Base-by-base conservation (phyloP, 1,284 basidiomycete species). In the Apiotrichum porosum region DNA sequence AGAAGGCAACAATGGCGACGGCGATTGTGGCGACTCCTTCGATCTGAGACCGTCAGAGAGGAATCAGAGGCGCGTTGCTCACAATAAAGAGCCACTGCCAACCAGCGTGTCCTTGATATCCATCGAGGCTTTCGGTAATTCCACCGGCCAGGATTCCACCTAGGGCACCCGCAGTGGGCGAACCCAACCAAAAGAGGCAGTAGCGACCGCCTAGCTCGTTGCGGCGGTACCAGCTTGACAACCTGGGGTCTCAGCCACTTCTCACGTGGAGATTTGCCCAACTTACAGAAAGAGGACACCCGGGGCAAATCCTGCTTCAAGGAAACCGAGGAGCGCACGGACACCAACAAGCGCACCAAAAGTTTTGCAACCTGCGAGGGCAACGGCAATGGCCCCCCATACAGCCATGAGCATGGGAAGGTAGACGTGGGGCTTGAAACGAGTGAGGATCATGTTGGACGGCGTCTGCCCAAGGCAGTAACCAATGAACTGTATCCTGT, bases 31-130 rank as follows among this genome's bases (percentile, higher is more conserved):
- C 61, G 32, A 74, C 51, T 39, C 50, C 47, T 10, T 61, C 59
- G 14, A 72, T 70, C 21, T 61, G n/a, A 61, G 23, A 26, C 70
- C 70, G 47, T 72, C 70, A 39, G n/a, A n/a, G n/a, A n/a, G n/a
- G n/a, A n/a, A n/a, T n/a, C n/a, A n/a, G n/a, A n/a, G n/a, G n/a
- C n/a, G n/a, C n/a, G n/a, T n/a, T n/a, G n/a, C n/a, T n/a, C n/a
- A 72, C 68, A 51, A 71, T 66, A 67, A 72, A 56, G 14, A 71
- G 54, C 68, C 70, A 70, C 37, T 69, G 62, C 62, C 60, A 72
- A 58, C 65, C 72, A 44, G 63, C 43, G 13, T 49, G 54, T 10
- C 54, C 54, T 6, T 42, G 51, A 4, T 51, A 28, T 17, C 61
- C 63, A 36, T 69, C 63, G 39, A 70, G 44, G 23, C 63, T 61